Percentiles rank a stretch among this genome's conserved stretches.
These are phyloP conservation scores for Ascodesmis nigricans DNA, from an alignment of 495 filamentous ascomycete species.

Conservation along the genomic window DNA sequence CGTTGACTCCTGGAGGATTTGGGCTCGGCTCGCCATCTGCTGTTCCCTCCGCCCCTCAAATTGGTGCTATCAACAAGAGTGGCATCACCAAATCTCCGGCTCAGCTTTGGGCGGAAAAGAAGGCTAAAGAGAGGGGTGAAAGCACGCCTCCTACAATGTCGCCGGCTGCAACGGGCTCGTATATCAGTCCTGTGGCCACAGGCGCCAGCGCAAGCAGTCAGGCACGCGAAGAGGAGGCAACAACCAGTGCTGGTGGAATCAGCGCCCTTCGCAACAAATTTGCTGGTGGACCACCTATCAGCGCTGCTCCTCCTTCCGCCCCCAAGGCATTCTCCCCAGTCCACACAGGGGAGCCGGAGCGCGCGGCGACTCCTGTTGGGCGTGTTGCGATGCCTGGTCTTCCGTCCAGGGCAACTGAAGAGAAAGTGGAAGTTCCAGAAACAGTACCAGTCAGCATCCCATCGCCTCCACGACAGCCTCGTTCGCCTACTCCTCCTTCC, in stretches of 20 bases:
- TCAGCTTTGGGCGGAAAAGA: slow-evolving; percentile 92
- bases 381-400: slow-evolving; percentile 43
- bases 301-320: slow-evolving; percentile 25
- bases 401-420: slow-evolving; percentile 34
- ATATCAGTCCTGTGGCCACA: slow-evolving; percentile 50
- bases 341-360: slow-evolving; percentile 23
- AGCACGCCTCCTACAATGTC: slow-evolving; percentile 24
- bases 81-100: slow-evolving; percentile 81
- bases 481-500: slow-evolving; percentile 38
- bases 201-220: slow-evolving; percentile 38
- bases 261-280: slow-evolving; percentile 56
- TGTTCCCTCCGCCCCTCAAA: slow-evolving; percentile 30
- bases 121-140: slow-evolving; percentile 51
- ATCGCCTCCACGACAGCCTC: slow-evolving; percentile 35
- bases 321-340: slow-evolving; percentile 6
- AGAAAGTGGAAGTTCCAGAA: slow-evolving; percentile 28
- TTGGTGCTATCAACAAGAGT: slow-evolving; percentile 83
- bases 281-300: slow-evolving; percentile 44
- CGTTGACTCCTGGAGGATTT: slow-evolving; percentile 50
- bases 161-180: slow-evolving; percentile 52
- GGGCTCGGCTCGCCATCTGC: slow-evolving; percentile 27
- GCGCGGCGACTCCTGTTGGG: neutral
- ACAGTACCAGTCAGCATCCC: slow-evolving; percentile 21
- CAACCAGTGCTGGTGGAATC: slow-evolving; percentile 36
- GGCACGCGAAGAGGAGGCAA: slow-evolving; percentile 25